Evolutionary conservation across 768 basidiomycete species (phyloP), one percentile per base, ranked within the genome.

Genomic region (Amanita thiersii): DNA sequence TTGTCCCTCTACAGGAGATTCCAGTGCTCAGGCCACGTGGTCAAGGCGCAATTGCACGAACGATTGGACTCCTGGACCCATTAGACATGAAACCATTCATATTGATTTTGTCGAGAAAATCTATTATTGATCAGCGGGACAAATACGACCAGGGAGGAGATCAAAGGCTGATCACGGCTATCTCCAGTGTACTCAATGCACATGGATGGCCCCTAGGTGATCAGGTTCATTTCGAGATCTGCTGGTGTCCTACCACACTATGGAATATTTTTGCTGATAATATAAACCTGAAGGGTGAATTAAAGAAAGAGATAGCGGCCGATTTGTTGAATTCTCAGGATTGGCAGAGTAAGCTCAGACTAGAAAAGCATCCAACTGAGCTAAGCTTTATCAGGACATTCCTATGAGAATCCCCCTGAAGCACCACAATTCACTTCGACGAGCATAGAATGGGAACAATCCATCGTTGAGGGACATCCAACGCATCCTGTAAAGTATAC

Each of bases 391-490:
- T 9, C 36, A 73, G 66, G 60, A 19, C 58, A 72, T 52, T 69
- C 74, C 2, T 78, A 71, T 40, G 66, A 72, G 36, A 51, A 72
- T 35, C 74, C 73, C 10, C 72, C 70, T 1, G 46, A 42, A 21
- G 62, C 67, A 3, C 73, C 77, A 1, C 51, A 58, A 4, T 69
- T 75, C 29, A 44, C 54, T 3, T 72, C 69, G 17, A 52, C 70
- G 1, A 76, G 74, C 41, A 69, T 79, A 9, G 68, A 62, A 25
- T 79, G 77, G 77, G 75, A 79, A 45, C 73, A 77, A 50, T 75
- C 75, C 1, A 74, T 77, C 20, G 70, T 76, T 14, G 75, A 77
- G 52, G 74, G 75, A 0, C 77, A 79, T 51, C 74, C 75, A 3
- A 77, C 70, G 0, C 77, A 79, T 54, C 75, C 77, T 11, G 76